Percentiles rank a stretch among this genome's conserved stretches.
phyloP scores from a whole-genome alignment of 2,329 filamentous ascomycete species.

The Bipolaris victoriae region DNA sequence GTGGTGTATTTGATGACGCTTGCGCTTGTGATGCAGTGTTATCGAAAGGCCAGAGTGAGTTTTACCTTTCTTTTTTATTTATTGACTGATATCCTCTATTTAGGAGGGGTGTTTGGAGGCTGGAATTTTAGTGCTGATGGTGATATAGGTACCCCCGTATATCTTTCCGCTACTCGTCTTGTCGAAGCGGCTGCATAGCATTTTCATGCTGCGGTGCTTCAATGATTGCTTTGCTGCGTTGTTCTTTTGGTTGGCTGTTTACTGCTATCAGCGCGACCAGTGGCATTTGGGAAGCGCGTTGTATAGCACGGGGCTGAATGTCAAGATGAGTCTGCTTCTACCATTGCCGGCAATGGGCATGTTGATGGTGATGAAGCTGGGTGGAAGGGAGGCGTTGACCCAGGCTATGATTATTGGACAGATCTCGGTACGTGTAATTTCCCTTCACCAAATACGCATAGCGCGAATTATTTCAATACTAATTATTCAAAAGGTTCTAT shows the following conservation, averaged over 20 bases:
- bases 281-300: conserved; percentile 76
- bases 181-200: conserved; percentile 91
- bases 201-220: conserved; percentile 91
- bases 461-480: neutral
- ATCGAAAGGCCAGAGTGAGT: conserved; percentile 71
- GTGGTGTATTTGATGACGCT: conserved; percentile 78
- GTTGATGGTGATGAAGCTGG: conserved; percentile 75
- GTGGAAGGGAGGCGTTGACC: conserved; percentile 68
- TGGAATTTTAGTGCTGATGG: conserved; percentile 4
- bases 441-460: neutral
- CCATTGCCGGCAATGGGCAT: conserved; percentile 80
- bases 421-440: conserved; percentile 67
- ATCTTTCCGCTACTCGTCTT: conserved; percentile 83
- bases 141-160: conserved; percentile 75
- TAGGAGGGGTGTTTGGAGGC: neutral
- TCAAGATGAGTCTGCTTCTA: conserved; percentile 93
- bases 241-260: conserved; percentile 83
- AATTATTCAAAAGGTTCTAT: conserved; percentile 52
- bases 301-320: conserved; percentile 81
- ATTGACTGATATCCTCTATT: neutral
- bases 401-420: conserved; percentile 75
- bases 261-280: conserved; percentile 72
- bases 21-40: conserved; percentile 80
- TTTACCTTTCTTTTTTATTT: neutral
- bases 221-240: conserved; percentile 91